Evolutionary conservation across 176 grass and related monocot genomes (phyloP).

Genomic region (Saccharum officinarum): DNA sequence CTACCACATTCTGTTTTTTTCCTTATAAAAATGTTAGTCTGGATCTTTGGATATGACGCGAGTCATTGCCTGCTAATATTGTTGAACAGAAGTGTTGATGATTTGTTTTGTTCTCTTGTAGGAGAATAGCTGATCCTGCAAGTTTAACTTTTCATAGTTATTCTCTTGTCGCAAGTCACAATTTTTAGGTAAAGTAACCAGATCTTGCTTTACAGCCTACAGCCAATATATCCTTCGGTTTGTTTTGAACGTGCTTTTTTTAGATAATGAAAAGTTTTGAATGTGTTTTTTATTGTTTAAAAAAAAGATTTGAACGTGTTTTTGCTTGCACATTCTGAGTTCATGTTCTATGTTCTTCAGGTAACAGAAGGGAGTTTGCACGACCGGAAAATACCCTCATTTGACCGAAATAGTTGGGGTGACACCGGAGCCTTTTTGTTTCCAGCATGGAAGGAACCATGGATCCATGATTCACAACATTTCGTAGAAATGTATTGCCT

Average conservation of each 20-base stretch:
- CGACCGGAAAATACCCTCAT: not conserved
- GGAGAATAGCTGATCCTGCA: constrained; percentile 24
- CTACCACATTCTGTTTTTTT: not conserved
- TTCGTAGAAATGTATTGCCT: constrained; percentile 14
- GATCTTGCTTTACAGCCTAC: not conserved
- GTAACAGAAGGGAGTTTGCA: constrained; percentile 16
- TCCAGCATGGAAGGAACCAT: not conserved
- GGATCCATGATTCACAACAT: constrained; percentile 10
- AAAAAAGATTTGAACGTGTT: not conserved
- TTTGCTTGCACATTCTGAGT: constrained; percentile 2
- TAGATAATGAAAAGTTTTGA: not conserved
- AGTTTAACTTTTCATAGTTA: not conserved
- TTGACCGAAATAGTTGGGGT: not conserved
- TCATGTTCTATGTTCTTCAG: constrained; percentile 11
- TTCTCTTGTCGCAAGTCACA: not conserved
- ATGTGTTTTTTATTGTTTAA: not conserved
- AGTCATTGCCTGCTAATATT: not conserved
- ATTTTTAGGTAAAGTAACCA: constrained; percentile 9
- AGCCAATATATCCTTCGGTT: not conserved
- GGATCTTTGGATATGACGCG: not conserved
- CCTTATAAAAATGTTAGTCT: not conserved
- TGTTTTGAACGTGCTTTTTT: not conserved
- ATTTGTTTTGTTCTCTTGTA: constrained; percentile 19
- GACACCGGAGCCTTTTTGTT: constrained; percentile 22
- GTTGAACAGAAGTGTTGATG: not conserved